Percentiles rank a stretch among this genome's conserved stretches.
Evolutionary conservation across 768 basidiomycete species (phyloP).

Genomic region (Pisolithus microcarpus): DNA sequence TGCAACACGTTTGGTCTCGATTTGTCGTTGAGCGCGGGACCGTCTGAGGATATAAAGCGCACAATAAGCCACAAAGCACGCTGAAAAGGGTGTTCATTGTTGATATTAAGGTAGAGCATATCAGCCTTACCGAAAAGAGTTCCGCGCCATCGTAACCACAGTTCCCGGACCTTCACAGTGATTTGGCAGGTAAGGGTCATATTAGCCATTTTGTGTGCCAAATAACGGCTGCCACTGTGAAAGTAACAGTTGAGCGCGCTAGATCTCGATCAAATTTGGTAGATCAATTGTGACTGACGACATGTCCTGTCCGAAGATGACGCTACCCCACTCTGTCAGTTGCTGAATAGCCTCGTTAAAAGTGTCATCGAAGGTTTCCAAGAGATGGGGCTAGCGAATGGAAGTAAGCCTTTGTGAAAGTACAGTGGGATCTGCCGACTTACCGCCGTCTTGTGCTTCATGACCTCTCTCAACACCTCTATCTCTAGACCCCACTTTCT

Average conservation of each 20-base stretch:
- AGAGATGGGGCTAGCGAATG: slow-evolving; percentile 43
- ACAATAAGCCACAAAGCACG: slow-evolving; percentile 20
- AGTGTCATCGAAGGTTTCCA: slow-evolving; percentile 58
- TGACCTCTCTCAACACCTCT: slow-evolving; percentile 46
- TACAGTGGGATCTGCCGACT: slow-evolving; percentile 18
- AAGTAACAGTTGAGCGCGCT: slow-evolving; percentile 9
- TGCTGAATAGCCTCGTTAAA: slow-evolving; percentile 78
- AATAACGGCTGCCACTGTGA: slow-evolving; percentile 60
- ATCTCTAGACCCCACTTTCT: slow-evolving; percentile 67
- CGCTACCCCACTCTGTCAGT: slow-evolving; percentile 64
- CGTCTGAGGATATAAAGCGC: slow-evolving; percentile 17
- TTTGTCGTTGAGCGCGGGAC: slow-evolving; percentile 40
- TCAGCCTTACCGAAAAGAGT: slow-evolving; percentile 51
- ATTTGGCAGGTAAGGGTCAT: slow-evolving; percentile 62
- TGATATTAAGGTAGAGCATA: slow-evolving; percentile 1
- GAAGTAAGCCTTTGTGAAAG: slow-evolving; percentile 13
- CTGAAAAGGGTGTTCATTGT: slow-evolving; percentile 17
- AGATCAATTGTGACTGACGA: slow-evolving; percentile 42
- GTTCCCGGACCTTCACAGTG: slow-evolving; percentile 56
- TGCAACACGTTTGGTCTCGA: slow-evolving; percentile 59
- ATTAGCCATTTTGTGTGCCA: slow-evolving; percentile 65
- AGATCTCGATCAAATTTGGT: slow-evolving; percentile 16
- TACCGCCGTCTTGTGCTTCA: slow-evolving; percentile 54
- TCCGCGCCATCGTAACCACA: slow-evolving; percentile 62
- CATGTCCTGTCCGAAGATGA: slow-evolving; percentile 57